These are phyloP conservation scores for Apiospora rasikravindrae DNA, from an alignment of 2,329 filamentous ascomycete species.

Conservation along the genomic window DNA sequence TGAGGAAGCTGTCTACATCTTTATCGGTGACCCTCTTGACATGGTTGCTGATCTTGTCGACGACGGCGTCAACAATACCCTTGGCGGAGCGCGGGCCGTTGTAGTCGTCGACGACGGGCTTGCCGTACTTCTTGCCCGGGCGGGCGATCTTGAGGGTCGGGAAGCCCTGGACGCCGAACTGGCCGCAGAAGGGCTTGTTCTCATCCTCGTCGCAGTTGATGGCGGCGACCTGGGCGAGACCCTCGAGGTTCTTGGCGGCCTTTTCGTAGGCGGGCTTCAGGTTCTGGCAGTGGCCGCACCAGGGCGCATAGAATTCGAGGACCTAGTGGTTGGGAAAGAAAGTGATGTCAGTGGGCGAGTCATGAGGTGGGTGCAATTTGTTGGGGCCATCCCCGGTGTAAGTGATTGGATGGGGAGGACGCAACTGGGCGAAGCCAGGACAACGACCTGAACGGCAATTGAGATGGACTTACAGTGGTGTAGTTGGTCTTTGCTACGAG, in stretches of 20 bases:
- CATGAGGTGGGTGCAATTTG: slow-evolving; percentile 8
- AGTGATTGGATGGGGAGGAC: neutral
- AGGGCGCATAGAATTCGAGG: slow-evolving; percentile 92
- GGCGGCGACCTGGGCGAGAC: slow-evolving; percentile 91
- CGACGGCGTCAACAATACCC: slow-evolving; percentile 83
- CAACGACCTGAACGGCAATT: neutral
- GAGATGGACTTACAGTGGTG: slow-evolving; percentile 71
- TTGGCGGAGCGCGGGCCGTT: slow-evolving; percentile 83
- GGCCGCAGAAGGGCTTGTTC: slow-evolving; percentile 87
- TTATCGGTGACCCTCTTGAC: slow-evolving; percentile 83
- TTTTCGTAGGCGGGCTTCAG: slow-evolving; percentile 97
- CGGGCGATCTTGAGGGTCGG: slow-evolving; percentile 93
- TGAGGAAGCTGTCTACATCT: slow-evolving; percentile 76
- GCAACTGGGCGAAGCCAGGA: neutral
- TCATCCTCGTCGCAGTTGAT: slow-evolving; percentile 92
- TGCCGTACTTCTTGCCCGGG: slow-evolving; percentile 77
- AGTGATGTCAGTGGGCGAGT: neutral
- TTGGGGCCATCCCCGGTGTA: neutral
- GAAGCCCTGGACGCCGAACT: slow-evolving; percentile 90
- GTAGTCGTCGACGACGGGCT: slow-evolving; percentile 89
- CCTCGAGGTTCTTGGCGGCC: slow-evolving; percentile 85
- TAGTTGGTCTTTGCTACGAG: slow-evolving; percentile 89
- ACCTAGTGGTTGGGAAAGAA: slow-evolving; percentile 46
- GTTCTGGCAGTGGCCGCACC: slow-evolving; percentile 97
- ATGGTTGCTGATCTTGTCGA: slow-evolving; percentile 89